Percentiles rank a stretch among this genome's conserved stretches.
These are phyloP conservation scores for Glaciozyma martinii DNA, from an alignment of 768 basidiomycete genomes.

Conservation along the genomic window DNA sequence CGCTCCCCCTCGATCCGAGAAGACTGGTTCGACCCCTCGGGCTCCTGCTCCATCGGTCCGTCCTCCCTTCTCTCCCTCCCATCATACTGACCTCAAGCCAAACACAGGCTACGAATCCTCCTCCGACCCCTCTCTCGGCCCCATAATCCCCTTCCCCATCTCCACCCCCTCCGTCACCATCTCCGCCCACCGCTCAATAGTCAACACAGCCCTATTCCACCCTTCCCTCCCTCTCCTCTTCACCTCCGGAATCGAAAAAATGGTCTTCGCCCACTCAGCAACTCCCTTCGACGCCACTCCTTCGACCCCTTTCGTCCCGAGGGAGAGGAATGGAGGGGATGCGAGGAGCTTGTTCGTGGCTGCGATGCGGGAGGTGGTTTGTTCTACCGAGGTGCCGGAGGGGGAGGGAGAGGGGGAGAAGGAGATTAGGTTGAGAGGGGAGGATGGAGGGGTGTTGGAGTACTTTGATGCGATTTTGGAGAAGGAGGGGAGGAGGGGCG, in stretches of 20 bases:
- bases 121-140: not conserved
- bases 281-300: not conserved
- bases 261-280: slow-evolving; percentile 13
- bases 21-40: slow-evolving; percentile 21
- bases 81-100: not conserved
- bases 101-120: slow-evolving; percentile 27
- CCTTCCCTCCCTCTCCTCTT: slow-evolving; percentile 58
- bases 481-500: not conserved
- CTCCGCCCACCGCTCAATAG: slow-evolving; percentile 64
- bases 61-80: not conserved
- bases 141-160: slow-evolving; percentile 11
- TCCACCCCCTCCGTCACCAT: not conserved
- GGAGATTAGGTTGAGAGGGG: slow-evolving; percentile 3
- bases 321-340: not conserved
- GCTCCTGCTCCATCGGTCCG: not conserved
- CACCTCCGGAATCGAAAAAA: slow-evolving; percentile 60
- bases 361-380: not conserved
- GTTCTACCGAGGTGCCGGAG: not conserved
- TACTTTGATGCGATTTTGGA: slow-evolving; percentile 19
- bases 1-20: slow-evolving; percentile 41
- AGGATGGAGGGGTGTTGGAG: slow-evolving; percentile 14
- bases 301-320: not conserved
- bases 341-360: not conserved
- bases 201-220: slow-evolving; percentile 65
- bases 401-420: not conserved